phyloP scores from a whole-genome alignment of 2,329 filamentous ascomycete species.

The Cryphonectria parasitica region DNA sequence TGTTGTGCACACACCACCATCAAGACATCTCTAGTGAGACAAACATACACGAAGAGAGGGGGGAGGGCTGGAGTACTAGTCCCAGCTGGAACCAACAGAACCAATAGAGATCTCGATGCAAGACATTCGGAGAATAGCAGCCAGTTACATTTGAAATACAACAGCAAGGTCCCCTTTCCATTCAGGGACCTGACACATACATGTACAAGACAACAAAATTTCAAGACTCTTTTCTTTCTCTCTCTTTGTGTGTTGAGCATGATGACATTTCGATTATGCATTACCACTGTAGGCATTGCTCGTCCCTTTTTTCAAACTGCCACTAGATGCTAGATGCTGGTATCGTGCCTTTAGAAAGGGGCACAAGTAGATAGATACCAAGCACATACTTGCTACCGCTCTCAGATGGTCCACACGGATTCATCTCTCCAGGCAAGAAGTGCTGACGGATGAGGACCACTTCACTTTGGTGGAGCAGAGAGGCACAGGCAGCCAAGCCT shows the following conservation, averaged over 20 bases:
- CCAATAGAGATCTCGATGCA: neutral
- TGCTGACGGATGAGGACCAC: constrained; percentile 12
- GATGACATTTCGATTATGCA: constrained; percentile 18
- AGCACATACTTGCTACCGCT: constrained; percentile 16
- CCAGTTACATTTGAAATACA: neutral
- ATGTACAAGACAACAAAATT: neutral
- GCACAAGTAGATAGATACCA: constrained; percentile 20
- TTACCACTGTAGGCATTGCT: constrained; percentile 25
- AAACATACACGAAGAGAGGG: no score
- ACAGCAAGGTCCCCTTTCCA: neutral
- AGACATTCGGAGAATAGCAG: neutral
- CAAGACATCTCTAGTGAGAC: neutral
- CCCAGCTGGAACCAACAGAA: neutral
- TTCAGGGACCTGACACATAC: neutral
- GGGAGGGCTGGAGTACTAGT: no score
- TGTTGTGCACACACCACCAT: neutral
- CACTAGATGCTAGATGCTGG: constrained; percentile 24
- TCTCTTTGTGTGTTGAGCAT: neutral
- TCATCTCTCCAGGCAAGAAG: constrained; percentile 2
- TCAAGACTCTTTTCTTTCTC: neutral
- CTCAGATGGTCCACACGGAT: neutral
- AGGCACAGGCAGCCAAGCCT: constrained; percentile 3
- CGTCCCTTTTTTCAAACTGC: constrained; percentile 16
- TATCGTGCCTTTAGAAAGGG: constrained; percentile 20
- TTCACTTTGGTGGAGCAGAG: constrained; percentile 4